A percentile compares a stretch with the other conserved stretches of the same genome.
These are phyloP conservation scores for Mycosarcoma mackinlayi DNA, from an alignment of 1,284 basidiomycete species.

Conservation along the genomic window DNA sequence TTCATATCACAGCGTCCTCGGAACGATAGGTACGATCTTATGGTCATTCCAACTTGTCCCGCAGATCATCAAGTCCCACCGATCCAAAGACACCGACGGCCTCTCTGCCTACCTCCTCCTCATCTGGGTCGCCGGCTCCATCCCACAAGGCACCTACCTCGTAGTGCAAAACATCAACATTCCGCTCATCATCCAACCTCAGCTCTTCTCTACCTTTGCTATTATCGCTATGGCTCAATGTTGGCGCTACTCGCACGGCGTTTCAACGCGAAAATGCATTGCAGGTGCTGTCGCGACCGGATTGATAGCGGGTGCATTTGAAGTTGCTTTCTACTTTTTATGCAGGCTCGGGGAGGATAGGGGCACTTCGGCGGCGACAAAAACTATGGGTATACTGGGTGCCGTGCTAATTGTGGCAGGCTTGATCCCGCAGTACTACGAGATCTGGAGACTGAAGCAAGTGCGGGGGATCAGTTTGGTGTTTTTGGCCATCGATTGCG, in stretches of 20 bases:
- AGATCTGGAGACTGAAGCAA: slow-evolving; percentile 78
- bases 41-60: slow-evolving; percentile 80
- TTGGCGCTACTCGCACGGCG: slow-evolving; percentile 73
- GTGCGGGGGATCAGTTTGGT: slow-evolving; percentile 79
- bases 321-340: slow-evolving; percentile 74
- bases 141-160: slow-evolving; percentile 78
- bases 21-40: slow-evolving; percentile 72
- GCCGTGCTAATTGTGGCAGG: slow-evolving; percentile 75
- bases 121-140: slow-evolving; percentile 76
- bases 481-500: slow-evolving; percentile 79
- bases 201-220: slow-evolving; percentile 76
- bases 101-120: slow-evolving; percentile 79
- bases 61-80: slow-evolving; percentile 77
- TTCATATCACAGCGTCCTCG: slow-evolving; percentile 42
- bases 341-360: slow-evolving; percentile 70
- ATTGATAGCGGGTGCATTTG: slow-evolving; percentile 73
- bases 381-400: slow-evolving; percentile 77
- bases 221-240: slow-evolving; percentile 74
- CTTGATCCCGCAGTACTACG: slow-evolving; percentile 74
- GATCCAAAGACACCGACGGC: slow-evolving; percentile 78
- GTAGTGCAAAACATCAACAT: slow-evolving; percentile 78
- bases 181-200: slow-evolving; percentile 78
- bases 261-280: slow-evolving; percentile 69
- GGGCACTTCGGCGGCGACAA: slow-evolving; percentile 72
- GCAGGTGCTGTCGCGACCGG: slow-evolving; percentile 70